phyloP scores from a whole-genome alignment of 768 basidiomycete genomes.

The Tephrocybe sp. region DNA sequence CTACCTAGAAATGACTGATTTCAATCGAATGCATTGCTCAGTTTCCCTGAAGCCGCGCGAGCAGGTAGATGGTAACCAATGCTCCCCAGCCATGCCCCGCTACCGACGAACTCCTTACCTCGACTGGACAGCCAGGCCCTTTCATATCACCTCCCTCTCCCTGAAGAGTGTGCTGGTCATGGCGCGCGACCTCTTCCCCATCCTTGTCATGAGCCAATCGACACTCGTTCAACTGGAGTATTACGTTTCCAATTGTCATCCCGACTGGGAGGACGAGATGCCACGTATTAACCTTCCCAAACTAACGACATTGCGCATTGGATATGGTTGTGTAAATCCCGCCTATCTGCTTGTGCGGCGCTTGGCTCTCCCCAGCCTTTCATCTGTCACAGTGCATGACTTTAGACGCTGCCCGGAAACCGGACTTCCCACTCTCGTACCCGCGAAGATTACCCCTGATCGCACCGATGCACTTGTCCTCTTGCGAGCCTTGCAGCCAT shows the following conservation, averaged over 20 bases:
- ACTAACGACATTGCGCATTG: constrained; percentile 14
- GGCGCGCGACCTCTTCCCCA: constrained; percentile 11
- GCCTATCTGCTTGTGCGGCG: constrained; percentile 8
- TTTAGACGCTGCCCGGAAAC: constrained; percentile 15
- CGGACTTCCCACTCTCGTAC: constrained; percentile 1
- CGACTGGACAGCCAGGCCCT: constrained; percentile 14
- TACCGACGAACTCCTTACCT: constrained; percentile 9
- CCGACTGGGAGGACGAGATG: constrained; percentile 1
- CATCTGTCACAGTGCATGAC: constrained; percentile 12
- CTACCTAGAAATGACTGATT: constrained; percentile 9
- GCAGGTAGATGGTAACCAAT: neutral
- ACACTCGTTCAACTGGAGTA: constrained; percentile 17
- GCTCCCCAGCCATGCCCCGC: neutral
- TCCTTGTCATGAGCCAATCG: constrained; percentile 16
- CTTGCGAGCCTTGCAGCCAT: constrained; percentile 9
- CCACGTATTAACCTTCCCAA: constrained; percentile 10
- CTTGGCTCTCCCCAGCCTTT: constrained; percentile 15
- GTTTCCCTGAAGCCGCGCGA: constrained; percentile 8
- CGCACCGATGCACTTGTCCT: constrained; percentile 13
- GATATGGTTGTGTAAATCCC: constrained; percentile 12
- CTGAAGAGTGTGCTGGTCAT: constrained; percentile 13
- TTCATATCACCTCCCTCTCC: constrained; percentile 16
- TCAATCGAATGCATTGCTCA: constrained; percentile 5
- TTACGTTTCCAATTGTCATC: constrained; percentile 7
- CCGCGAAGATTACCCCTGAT: constrained; percentile 1